Evolutionary conservation across 352 stramenopile species (phyloP).

Genomic region (Globisporangium orthogonon): DNA sequence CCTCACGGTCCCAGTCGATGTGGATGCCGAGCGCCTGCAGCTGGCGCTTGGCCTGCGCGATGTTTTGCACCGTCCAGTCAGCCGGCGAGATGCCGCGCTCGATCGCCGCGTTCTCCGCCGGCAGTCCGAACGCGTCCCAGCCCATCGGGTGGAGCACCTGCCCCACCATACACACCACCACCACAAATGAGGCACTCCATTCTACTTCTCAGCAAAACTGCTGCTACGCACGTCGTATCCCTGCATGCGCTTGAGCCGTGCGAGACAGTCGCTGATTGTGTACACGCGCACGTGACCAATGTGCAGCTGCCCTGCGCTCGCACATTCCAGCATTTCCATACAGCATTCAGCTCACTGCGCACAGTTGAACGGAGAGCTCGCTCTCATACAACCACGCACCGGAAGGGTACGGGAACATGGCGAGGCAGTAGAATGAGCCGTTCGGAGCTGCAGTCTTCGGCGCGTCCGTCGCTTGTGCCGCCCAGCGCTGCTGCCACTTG

Average conservation of each 20-base stretch:
- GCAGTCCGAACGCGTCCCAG: slow-evolving; percentile 99
- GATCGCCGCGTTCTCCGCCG: slow-evolving; percentile 99
- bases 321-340: neutral
- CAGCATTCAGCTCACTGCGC: neutral
- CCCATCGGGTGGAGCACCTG: slow-evolving; percentile 98
- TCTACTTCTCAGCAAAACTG: neutral
- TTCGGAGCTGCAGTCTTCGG: slow-evolving; percentile 3
- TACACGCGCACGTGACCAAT: slow-evolving; percentile 99
- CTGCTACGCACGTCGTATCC: slow-evolving; percentile 81
- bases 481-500: slow-evolving; percentile 73
- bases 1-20: slow-evolving; percentile 97
- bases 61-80: slow-evolving; percentile 96
- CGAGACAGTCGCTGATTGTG: slow-evolving; percentile 98
- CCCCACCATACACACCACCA: neutral
- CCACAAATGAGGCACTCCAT: neutral
- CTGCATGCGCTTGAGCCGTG: slow-evolving; percentile 96
- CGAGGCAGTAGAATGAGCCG: slow-evolving; percentile 85
- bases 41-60: slow-evolving; percentile 95
- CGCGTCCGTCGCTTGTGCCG: slow-evolving; percentile 11
- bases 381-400: slow-evolving; percentile 26
- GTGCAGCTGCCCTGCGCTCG: slow-evolving; percentile 85
- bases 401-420: slow-evolving; percentile 99
- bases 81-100: slow-evolving; percentile 95
- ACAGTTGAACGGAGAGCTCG: neutral
- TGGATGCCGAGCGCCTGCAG: slow-evolving; percentile 95